phyloP scores from a whole-genome alignment of 2,329 filamentous ascomycete species.

The Calonectria multiphialidica region DNA sequence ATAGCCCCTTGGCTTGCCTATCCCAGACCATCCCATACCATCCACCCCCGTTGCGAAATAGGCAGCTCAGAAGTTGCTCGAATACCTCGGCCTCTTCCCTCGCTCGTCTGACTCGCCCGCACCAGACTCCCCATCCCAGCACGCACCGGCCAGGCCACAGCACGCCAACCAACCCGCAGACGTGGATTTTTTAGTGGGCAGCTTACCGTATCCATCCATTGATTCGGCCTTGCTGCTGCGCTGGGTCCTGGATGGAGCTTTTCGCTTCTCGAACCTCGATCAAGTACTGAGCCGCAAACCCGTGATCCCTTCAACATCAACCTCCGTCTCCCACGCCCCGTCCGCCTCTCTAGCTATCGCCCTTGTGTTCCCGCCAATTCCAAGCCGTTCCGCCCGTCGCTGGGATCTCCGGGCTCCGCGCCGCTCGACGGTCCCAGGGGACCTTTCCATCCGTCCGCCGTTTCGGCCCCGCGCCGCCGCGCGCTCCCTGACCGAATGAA shows the following conservation, averaged over 20 bases:
- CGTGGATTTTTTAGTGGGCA: conserved; percentile 21
- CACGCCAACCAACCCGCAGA: conserved; percentile 11
- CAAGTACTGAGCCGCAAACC: conserved; percentile 42
- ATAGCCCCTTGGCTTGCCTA: conserved; percentile 3
- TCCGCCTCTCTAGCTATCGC: conserved; percentile 21
- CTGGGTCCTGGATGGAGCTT: conserved; percentile 43
- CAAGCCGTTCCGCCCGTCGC: conserved; percentile 32
- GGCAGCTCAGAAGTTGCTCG: conserved; percentile 9
- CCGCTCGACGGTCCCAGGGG: conserved; percentile 42
- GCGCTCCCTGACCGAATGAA: conserved; percentile 38
- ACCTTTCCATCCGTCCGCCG: conserved; percentile 36
- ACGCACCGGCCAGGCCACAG: conserved; percentile 4
- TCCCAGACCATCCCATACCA: not conserved
- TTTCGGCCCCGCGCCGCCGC: conserved; percentile 43
- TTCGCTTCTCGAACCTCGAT: conserved; percentile 42
- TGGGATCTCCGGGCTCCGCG: conserved; percentile 44
- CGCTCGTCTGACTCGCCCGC: conserved; percentile 10
- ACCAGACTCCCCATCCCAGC: conserved; percentile 20
- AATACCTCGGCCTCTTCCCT: conserved; percentile 9
- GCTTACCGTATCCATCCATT: conserved; percentile 14
- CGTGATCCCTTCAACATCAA: conserved; percentile 42
- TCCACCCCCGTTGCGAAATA: conserved; percentile 4
- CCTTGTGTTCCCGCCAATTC: conserved; percentile 12
- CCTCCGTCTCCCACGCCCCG: conserved; percentile 15
- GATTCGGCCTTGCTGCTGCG: conserved; percentile 23